These are phyloP conservation scores for Botrytis fabae DNA, from an alignment of 2,329 filamentous ascomycete genomes.

Conservation along the genomic window DNA sequence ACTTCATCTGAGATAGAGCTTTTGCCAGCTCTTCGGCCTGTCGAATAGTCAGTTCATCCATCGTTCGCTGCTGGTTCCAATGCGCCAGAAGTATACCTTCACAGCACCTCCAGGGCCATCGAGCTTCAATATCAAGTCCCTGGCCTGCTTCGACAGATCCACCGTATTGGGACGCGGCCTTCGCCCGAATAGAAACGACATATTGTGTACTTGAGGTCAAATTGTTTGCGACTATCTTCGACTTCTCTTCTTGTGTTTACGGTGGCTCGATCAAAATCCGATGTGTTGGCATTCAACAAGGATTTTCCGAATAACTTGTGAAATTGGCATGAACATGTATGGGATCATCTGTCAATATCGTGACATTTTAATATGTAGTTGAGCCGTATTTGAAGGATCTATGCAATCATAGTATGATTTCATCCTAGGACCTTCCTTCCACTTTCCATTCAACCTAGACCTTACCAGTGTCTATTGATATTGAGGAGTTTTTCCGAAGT, in stretches of 20 bases:
- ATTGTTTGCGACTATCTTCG: constrained; percentile 23
- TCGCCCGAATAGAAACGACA: constrained; percentile 70
- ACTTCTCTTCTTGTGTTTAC: constrained; percentile 28
- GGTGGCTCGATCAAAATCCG: constrained; percentile 15
- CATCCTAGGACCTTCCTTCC: constrained; percentile 24
- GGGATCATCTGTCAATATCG: constrained; percentile 13
- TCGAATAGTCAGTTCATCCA: constrained; percentile 30
- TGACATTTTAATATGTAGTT: constrained; percentile 15
- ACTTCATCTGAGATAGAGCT: constrained; percentile 86
- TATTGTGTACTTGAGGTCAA: constrained; percentile 40
- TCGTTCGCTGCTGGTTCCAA: constrained; percentile 4
- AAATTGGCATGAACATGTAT: constrained; percentile 18
- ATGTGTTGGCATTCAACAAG: constrained; percentile 26
- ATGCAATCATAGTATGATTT: constrained; percentile 18
- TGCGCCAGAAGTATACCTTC: constrained; percentile 49
- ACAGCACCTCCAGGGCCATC: constrained; percentile 56
- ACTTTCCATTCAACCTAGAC: constrained; percentile 6
- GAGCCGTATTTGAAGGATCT: constrained; percentile 13
- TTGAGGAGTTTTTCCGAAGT: constrained; percentile 18
- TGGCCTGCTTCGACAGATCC: constrained; percentile 53
- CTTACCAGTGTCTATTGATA: constrained; percentile 5
- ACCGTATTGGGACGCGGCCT: constrained; percentile 62
- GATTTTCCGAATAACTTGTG: constrained; percentile 18
- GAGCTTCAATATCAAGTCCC: constrained; percentile 62
- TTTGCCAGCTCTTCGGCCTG: constrained; percentile 86